These are phyloP conservation scores for Exophiala aquamarina DNA, from an alignment of 2,329 filamentous ascomycete species.

Conservation along the genomic window DNA sequence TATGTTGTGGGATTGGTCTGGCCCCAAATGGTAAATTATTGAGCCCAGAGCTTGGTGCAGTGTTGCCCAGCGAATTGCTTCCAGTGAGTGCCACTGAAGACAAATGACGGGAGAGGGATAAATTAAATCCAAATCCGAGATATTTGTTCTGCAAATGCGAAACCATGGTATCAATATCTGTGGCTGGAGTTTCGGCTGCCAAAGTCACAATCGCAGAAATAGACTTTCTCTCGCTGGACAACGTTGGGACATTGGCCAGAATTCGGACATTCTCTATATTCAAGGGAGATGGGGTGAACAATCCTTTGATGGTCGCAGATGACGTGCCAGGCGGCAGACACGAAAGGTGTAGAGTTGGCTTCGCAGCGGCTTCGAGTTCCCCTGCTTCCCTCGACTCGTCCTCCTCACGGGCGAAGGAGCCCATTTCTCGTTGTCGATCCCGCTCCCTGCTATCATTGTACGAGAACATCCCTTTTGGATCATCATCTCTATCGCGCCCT, in stretches of 20 bases:
- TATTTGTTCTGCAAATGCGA: slow-evolving; percentile 79
- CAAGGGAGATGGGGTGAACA: slow-evolving; percentile 53
- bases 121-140: slow-evolving; percentile 78
- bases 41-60: slow-evolving; percentile 45
- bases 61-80: slow-evolving; percentile 48
- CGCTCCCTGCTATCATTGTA: slow-evolving; percentile 11
- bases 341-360: slow-evolving; percentile 56
- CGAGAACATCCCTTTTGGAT: slow-evolving; percentile 16
- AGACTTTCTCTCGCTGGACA: slow-evolving; percentile 64
- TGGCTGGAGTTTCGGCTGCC: slow-evolving; percentile 75
- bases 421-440: slow-evolving; percentile 6
- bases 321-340: slow-evolving; percentile 55
- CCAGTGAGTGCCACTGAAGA: slow-evolving; percentile 70
- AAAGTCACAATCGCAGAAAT: slow-evolving; percentile 78
- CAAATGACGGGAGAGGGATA: slow-evolving; percentile 77
- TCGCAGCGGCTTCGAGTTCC: slow-evolving; percentile 50
- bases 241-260: slow-evolving; percentile 54
- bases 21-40: slow-evolving; percentile 73
- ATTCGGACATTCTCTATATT: slow-evolving; percentile 73
- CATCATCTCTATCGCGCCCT: slow-evolving; percentile 22
- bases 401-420: slow-evolving; percentile 10
- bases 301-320: slow-evolving; percentile 48
- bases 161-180: slow-evolving; percentile 78
- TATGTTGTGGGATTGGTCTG: slow-evolving; percentile 58
- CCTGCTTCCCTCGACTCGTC: slow-evolving; percentile 15